phyloP scores from a whole-genome alignment of 257 asterid genomes.

The Gentiana macrophylla region DNA sequence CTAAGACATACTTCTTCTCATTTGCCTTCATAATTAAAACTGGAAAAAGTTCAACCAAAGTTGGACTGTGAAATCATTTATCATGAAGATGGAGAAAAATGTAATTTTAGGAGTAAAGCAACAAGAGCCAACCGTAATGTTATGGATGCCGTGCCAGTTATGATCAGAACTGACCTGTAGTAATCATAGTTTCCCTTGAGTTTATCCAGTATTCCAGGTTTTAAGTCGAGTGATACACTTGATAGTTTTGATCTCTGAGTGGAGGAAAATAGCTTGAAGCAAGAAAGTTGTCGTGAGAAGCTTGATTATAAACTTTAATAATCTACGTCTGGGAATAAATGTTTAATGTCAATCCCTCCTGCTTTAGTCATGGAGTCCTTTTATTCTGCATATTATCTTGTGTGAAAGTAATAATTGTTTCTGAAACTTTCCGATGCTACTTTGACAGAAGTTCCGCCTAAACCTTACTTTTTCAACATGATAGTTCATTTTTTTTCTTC shows the following conservation, averaged over 20 bases:
- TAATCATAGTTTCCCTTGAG: too few relatives aligned
- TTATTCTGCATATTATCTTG: background rate
- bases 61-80: background rate
- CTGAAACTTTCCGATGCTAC: background rate
- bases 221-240: background rate
- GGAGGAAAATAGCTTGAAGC: background rate
- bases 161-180: too few relatives aligned
- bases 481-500: too few relatives aligned
- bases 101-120: background rate
- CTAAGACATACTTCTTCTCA: background rate
- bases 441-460: too few relatives aligned
- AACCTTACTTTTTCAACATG: too few relatives aligned
- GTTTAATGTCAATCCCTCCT: background rate
- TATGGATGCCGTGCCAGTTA: background rate
- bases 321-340: background rate
- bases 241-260: background rate
- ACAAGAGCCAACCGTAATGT: background rate
- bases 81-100: background rate
- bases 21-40: background rate
- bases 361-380: background rate
- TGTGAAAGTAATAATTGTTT: background rate
- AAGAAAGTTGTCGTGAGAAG: background rate
- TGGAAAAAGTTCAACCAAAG: background rate
- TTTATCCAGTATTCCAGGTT: background rate
- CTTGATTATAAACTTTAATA: background rate